Evolutionary conservation across 208 protist genomes (phyloP).

Genomic region (Lotmaria passim): DNA sequence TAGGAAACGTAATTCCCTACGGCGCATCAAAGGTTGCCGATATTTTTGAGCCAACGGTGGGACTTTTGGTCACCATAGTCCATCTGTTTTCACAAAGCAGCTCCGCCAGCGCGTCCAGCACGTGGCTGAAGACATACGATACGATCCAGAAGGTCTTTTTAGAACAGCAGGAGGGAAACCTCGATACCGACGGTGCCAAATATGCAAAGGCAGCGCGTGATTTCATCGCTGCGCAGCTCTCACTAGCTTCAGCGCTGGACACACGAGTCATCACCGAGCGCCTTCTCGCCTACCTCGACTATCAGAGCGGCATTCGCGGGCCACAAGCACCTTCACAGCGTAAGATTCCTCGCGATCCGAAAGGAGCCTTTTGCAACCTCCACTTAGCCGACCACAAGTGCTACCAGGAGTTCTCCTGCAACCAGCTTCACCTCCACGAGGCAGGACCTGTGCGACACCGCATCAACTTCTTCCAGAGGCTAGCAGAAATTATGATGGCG

Average conservation of each 20-base stretch:
- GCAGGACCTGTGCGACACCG: conserved; percentile 79
- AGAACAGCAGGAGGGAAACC: conserved; percentile 59
- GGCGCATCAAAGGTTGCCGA: conserved; percentile 71
- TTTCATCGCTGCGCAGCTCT: conserved; percentile 47
- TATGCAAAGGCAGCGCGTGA: conserved; percentile 65
- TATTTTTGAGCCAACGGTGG: conserved; percentile 85
- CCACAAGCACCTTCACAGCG: conserved; percentile 80
- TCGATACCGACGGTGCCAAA: conserved; percentile 37
- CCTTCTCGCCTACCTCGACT: conserved; percentile 71
- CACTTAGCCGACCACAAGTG: conserved; percentile 89
- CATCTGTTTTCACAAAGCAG: conserved; percentile 71
- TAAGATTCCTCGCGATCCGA: conserved; percentile 82
- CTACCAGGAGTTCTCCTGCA: conserved; percentile 89
- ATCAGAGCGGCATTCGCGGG: conserved; percentile 81
- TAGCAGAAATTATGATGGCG: conserved; percentile 71
- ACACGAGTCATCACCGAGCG: conserved; percentile 51
- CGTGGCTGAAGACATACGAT: conserved; percentile 81
- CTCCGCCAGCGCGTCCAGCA: conserved; percentile 30
- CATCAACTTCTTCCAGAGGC: conserved; percentile 74
- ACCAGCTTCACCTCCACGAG: conserved; percentile 87
- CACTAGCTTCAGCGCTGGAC: conserved; percentile 32
- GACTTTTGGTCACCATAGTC: conserved; percentile 81
- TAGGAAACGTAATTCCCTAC: conserved; percentile 87
- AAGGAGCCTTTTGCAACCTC: conserved; percentile 89
- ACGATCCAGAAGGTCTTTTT: conserved; percentile 80